Percentiles rank a stretch among this genome's conserved stretches.
phyloP scores from a whole-genome alignment of 805 yeast genomes.

The Schizosaccharomyces lindneri region DNA sequence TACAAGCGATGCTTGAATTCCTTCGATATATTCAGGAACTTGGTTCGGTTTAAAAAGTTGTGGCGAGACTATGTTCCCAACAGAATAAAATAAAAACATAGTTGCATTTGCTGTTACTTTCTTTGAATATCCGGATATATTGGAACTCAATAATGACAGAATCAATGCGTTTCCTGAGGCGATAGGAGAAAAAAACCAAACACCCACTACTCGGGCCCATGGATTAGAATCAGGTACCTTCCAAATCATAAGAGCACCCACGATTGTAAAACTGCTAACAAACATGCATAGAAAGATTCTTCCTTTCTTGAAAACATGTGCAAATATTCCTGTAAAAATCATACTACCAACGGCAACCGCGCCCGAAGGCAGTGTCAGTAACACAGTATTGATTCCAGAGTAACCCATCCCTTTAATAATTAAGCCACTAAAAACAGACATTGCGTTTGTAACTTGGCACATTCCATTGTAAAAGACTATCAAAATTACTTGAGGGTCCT shows the following conservation, averaged over 20 bases:
- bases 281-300: not conserved
- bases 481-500: slow-evolving; percentile 23
- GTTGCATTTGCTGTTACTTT: slow-evolving; percentile 34
- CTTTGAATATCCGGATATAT: slow-evolving; percentile 56
- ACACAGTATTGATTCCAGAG: slow-evolving; percentile 18
- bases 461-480: slow-evolving; percentile 19
- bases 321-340: not conserved
- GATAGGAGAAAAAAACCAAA: not conserved
- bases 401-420: slow-evolving; percentile 22
- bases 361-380: slow-evolving; percentile 25
- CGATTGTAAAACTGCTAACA: not conserved
- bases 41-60: slow-evolving; percentile 29
- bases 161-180: not conserved
- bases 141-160: slow-evolving; percentile 10
- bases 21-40: slow-evolving; percentile 17
- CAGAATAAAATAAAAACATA: slow-evolving; percentile 37
- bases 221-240: not conserved
- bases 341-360: slow-evolving; percentile 17
- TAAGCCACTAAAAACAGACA: slow-evolving; percentile 18
- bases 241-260: not conserved
- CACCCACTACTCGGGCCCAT: not conserved
- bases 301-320: not conserved
- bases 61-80: slow-evolving; percentile 45
- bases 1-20: not conserved
- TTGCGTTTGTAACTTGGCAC: slow-evolving; percentile 20